A percentile compares a stretch with the other conserved stretches of the same genome.
Evolutionary conservation across 2,329 filamentous ascomycete genomes (phyloP).

Genomic region (Fusarium newnesense): DNA sequence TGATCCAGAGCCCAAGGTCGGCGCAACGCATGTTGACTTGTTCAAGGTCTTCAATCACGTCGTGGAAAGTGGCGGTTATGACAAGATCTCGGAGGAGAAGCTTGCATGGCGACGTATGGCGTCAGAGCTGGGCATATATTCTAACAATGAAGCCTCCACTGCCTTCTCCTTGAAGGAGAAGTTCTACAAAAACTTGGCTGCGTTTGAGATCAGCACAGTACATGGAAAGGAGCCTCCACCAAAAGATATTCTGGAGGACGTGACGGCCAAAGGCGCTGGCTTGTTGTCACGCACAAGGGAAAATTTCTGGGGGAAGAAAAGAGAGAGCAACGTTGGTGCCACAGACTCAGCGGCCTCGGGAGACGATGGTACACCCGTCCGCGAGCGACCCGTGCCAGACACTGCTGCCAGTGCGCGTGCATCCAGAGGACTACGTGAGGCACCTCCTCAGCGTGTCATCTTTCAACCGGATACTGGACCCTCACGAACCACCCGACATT

Average conservation of each 20-base stretch:
- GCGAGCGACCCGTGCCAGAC: slow-evolving; percentile 63
- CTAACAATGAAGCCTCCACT: slow-evolving; percentile 80
- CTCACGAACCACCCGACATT: slow-evolving; percentile 70
- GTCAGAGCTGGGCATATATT: slow-evolving; percentile 78
- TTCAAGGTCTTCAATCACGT: slow-evolving; percentile 83
- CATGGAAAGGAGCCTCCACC: slow-evolving; percentile 85
- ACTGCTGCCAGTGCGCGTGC: slow-evolving; percentile 66
- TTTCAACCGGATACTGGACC: slow-evolving; percentile 83
- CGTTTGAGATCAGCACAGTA: slow-evolving; percentile 84
- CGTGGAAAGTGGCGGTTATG: slow-evolving; percentile 82
- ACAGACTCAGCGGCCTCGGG: slow-evolving; percentile 69
- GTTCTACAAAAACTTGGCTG: slow-evolving; percentile 90
- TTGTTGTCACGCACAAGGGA: slow-evolving; percentile 83
- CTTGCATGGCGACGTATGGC: slow-evolving; percentile 86
- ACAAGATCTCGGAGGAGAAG: slow-evolving; percentile 84
- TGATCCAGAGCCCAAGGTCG: slow-evolving; percentile 84
- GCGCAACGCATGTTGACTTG: slow-evolving; percentile 79
- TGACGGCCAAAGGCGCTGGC: slow-evolving; percentile 84
- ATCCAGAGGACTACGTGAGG: slow-evolving; percentile 77
- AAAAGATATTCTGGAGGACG: slow-evolving; percentile 87
- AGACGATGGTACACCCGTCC: slow-evolving; percentile 68
- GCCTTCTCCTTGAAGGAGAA: slow-evolving; percentile 88
- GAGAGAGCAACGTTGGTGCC: slow-evolving; percentile 60
- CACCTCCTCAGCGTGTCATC: slow-evolving; percentile 84
- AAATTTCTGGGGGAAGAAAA: slow-evolving; percentile 70